Percentiles rank a stretch among this genome's conserved stretches.
Evolutionary conservation across 495 filamentous ascomycete genomes (phyloP).

Genomic region (Neurospora hispaniola): DNA sequence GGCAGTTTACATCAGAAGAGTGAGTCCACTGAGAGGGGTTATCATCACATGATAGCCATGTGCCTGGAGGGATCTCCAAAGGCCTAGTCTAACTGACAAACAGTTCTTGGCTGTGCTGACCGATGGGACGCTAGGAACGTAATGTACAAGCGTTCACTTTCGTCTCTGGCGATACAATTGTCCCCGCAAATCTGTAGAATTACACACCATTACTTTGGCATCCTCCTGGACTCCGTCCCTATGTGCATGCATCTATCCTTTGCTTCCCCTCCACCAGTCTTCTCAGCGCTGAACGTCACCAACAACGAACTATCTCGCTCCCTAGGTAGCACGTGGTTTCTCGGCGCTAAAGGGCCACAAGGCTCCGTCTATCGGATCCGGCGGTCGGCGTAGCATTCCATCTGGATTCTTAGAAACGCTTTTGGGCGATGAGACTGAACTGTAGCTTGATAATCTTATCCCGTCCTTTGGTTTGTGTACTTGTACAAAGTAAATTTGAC

Average conservation of each 20-base stretch:
- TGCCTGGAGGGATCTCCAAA: not conserved
- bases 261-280: not conserved
- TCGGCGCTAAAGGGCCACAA: not conserved
- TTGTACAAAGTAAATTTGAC: not conserved
- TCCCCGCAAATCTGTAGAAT: not conserved
- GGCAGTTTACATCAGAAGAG: not conserved
- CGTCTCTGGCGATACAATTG: not conserved
- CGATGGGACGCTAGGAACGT: not conserved
- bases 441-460: not conserved
- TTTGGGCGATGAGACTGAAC: not conserved
- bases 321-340: not conserved
- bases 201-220: not conserved
- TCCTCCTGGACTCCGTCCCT: not conserved
- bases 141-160: not conserved
- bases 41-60: not conserved
- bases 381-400: not conserved
- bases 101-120: not conserved
- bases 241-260: not conserved
- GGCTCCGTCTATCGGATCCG: not conserved
- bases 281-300: not conserved
- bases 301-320: not conserved
- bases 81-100: not conserved
- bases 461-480: not conserved
- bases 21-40: not conserved
- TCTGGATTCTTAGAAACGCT: not conserved